Evolutionary conservation across 2,329 filamentous ascomycete species (phyloP), one percentile per base, ranked within the genome.

Genomic region (Sporothrix brunneoviolacea): DNA sequence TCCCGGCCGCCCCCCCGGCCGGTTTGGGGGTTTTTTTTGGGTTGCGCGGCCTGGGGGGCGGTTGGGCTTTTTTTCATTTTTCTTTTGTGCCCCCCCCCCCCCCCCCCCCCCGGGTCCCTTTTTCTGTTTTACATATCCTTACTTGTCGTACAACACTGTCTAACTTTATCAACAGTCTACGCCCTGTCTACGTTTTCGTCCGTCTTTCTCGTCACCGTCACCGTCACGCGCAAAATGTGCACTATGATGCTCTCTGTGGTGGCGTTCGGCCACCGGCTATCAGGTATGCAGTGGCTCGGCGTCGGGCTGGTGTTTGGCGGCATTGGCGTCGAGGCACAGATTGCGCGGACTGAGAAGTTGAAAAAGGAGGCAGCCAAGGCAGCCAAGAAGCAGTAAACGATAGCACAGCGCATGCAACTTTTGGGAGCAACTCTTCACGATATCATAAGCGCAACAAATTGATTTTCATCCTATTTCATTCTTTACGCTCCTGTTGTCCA

Each of bases 171-270:
- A n/a, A 28, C 10, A 84, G 82, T 95, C 75, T 91, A 95, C 70
- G 97, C 93, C 0, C 79, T 98, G 6, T 86, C 90, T 13, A 88
- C 87, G 13, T 98, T 97, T 71, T 93, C 88, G 9, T 93, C 86
- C 9, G 79, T 98, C 43, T 77, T 97, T 46, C 81, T 98, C 44
- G 91, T 97, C 38, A 97, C 93, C 4, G 91, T 98, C 3, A 98
- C 90, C 2, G 93, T 98, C 40, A 98, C 93, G 40, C 80, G 93
- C 63, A 98, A 98, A 74, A 98, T 98, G 93, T 80, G 97, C 66
- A 97, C 91, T 58, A 98, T 98, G 93, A 88, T 97, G 53, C 76
- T 97, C 46, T 95, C 89, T 48, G 93, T 98, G 24, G 74, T 97
- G 54, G 90, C 89, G 70, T 98, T 97, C 65, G 93, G 93, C 24